A percentile compares a stretch with the other conserved stretches of the same genome.
These are phyloP conservation scores for Aspergillus nanangensis DNA, from an alignment of 495 filamentous ascomycete genomes.

Conservation along the genomic window DNA sequence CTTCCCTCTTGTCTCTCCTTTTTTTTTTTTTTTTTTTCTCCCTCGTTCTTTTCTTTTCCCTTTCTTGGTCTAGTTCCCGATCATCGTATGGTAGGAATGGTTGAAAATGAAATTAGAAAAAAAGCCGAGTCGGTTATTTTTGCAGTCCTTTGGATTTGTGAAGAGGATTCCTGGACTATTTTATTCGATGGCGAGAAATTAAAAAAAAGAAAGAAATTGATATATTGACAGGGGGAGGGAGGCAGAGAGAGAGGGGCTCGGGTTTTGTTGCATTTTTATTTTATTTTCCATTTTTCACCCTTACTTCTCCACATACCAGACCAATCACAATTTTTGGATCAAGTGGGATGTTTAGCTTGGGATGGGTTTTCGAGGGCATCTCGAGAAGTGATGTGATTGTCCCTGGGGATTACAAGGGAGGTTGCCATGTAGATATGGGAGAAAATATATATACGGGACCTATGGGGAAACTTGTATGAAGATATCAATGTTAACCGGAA, in stretches of 20 bases:
- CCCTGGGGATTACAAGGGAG: neutral
- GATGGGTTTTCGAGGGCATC: neutral
- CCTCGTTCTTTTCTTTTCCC: neutral
- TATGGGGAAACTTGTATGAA: too few species aligned
- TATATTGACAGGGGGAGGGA: neutral
- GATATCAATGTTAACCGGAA: too few species aligned
- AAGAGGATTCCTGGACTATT: neutral
- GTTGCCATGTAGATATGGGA: neutral
- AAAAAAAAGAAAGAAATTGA: too few species aligned
- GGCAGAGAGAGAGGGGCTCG: neutral
- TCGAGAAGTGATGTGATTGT: neutral
- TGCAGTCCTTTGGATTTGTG: too few species aligned
- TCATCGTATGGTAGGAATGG: neutral
- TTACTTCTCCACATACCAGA: slow-evolving; percentile 3
- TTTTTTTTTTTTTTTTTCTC: neutral
- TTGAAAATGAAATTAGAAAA: too few species aligned
- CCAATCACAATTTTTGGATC: slow-evolving; percentile 3
- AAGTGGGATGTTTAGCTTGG: slow-evolving; percentile 12
- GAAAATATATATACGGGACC: too few species aligned
- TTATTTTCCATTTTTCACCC: neutral
- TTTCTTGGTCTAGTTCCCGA: neutral
- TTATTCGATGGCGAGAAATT: too few species aligned
- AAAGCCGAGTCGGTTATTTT: too few species aligned
- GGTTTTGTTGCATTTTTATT: neutral
- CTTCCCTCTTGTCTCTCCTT: neutral